A percentile compares a stretch with the other conserved stretches of the same genome.
Conservation (phyloP, 805 yeast species). For the Grigorovia jiainica region DNA sequence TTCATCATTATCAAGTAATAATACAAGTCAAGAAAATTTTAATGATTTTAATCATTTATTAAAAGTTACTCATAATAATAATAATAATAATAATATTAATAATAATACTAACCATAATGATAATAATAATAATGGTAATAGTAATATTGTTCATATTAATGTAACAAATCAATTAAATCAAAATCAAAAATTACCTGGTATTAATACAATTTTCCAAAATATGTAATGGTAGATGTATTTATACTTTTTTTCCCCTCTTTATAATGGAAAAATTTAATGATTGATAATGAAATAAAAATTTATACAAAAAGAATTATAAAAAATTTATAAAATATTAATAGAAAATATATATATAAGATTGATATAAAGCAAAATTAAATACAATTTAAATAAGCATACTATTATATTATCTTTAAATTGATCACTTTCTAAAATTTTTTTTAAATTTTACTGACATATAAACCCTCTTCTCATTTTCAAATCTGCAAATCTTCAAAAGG, state of each 20-base stretch:
- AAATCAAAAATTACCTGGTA: slow-evolving; percentile 15
- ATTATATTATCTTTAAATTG: no score
- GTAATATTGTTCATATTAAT: neutral
- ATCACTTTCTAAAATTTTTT: no score
- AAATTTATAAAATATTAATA: neutral
- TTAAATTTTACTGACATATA: no score
- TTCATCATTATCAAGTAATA: slow-evolving; percentile 1
- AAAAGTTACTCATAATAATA: neutral
- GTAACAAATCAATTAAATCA: neutral
- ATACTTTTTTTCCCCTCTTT: neutral
- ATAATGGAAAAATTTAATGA: no score
- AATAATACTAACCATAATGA: no score
- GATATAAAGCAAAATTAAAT: no score
- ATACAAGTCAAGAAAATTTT: slow-evolving; percentile 1
- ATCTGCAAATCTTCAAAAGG: no score
- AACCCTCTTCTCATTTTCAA: no score
- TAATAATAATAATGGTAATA: neutral
- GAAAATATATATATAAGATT: neutral
- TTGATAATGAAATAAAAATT: no score
- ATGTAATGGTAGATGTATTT: slow-evolving; percentile 7
- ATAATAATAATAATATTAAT: neutral
- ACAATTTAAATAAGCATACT: no score
- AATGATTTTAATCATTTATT: neutral
- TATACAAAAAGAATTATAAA: neutral
- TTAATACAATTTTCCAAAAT: slow-evolving; percentile 20